Evolutionary conservation across 306 rosid genomes (phyloP), one percentile per base, ranked within the genome.

Genomic region (Prunus mira): DNA sequence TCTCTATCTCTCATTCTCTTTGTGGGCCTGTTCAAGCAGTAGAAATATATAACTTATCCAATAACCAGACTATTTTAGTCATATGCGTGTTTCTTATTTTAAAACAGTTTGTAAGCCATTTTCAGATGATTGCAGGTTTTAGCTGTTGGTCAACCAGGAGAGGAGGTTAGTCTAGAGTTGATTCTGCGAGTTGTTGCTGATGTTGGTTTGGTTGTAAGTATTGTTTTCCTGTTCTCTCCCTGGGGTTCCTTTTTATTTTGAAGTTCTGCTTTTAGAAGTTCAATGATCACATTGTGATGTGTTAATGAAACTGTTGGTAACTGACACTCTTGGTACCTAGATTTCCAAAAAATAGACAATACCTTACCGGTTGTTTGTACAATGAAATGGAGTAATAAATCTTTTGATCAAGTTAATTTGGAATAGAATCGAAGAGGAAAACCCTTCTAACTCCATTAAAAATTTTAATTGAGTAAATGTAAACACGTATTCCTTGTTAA

Each of bases 151-250:
- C 99, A 89, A 81, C 93, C 96, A 46, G 98, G 98, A 71, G 96
- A 92, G 90, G 99, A 95, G 87, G 83, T 92, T 84, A 95, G 89
- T 82, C 81, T 95, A 91, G 99, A 91, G 91, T 83, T 96, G 90
- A 89, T 91, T 78, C 87, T 96, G 25, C 89, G 97, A 54, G 97
- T 96, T 78, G 99, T 96, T 77, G 99, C 99, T 17, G 99, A 96
- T 18, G 98, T 91, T 79, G 99, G 99, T 72, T 86, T 96, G 61
- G 75, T 80, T 72, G 91, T 88, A 85, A 85, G 89, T 85, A 41
- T 34, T 52, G 47, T 9, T 17, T 80, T 58, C 18, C 43, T 49
- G 41, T 19, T 69, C 17, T 11, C 50, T 62, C 32, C 34, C 4
- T n/a, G 58, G 11, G 45, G 20, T 17, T 62, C 3, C 2, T 51